Evolutionary conservation across 495 filamentous ascomycete genomes (phyloP), one percentile per base, ranked within the genome.

Genomic region (Xylaria longipes): DNA sequence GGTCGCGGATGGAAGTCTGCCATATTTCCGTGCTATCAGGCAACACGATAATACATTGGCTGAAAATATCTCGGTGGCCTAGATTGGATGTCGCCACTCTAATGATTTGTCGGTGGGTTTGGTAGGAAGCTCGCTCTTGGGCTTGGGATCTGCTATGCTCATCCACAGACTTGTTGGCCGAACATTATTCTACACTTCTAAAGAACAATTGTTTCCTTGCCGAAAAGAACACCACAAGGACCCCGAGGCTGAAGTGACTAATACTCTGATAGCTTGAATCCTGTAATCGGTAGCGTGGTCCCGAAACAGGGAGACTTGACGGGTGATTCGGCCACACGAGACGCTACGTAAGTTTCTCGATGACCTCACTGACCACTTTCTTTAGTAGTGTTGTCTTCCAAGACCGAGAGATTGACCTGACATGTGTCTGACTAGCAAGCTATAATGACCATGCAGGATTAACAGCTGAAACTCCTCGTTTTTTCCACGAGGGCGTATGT

Each of bases 381-480:
- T 33, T 31, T 56, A 17, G 29, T 60, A 60, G 11, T 31, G 11
- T 56, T 17, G 25, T 27, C 0, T 33, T 35, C 27, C 37, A 1
- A 35, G 56, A 35, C 29, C 1, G 37, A 7, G 29, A 25, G 56
- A 4, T 15, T 17, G 11, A 6, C n/a, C n/a, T 5, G 52, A 27
- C 4, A 2, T 22, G 22, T 39, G 33, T 37, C 33, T n/a, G 11
- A 22, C 33, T 22, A 41, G n/a, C 20, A 61, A 39, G n/a, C 5
- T 25, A 61, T 25, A 22, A 20, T 41, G 20, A 62, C 22, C 56
- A 58, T 58, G 29, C 15, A 35, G 22, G 14, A 27, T 29, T 27
- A 41, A 43, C 14, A 43, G n/a, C 37, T 27, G 60, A 63, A 43
- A 63, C 60, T 43, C 35, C 60, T 63, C 60, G 60, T 63, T 41